Evolutionary conservation across 352 stramenopile genomes (phyloP), one percentile per base, ranked within the genome.

Genomic region (Thalassiosira exigua): DNA sequence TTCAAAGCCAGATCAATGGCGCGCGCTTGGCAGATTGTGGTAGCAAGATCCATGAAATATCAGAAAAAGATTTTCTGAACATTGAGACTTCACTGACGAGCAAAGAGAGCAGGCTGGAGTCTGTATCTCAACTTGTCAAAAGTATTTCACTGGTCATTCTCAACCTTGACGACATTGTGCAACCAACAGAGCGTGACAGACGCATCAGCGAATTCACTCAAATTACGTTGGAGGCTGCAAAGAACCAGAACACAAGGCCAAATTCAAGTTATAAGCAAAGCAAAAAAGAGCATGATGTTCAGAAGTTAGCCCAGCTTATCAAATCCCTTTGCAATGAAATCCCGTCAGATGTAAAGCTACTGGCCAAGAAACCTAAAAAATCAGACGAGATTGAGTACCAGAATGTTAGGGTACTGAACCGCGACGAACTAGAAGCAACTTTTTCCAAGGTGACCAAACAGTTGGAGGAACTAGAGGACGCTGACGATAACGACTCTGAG

Each of bases 341-440:
- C 51, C 30, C 33, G 17, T 39, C 32, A 14, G 41, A 41, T 48
- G n/a, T 61, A 3, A 9, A 17, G n/a, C 50, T 36, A 39, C 19
- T 33, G 0, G 54, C 51, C 24, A 75, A 57, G 27, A 54, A 75
- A 36, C 9, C 21, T 46, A 0, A 1, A 11, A 46, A 27, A 9
- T 26, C 22, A 24, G 7, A 19, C 48, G 17, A 24, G 33, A 61
- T 41, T 19, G 52, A 42, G 39, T 29, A 64, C 46, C 51, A 64
- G 19, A 79, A 79, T 30, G 42, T 69, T 2, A 57, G 69, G 26
- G 32, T 79, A 36, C 44, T 79, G 0, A 69, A 60, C 48, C 36
- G 33, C 26, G 17, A 21, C 30, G 60, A 69, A 44, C n/a, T 46
- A 30, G 60, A 70, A 50, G 30, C 21, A 2, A 48, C 4, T 7